Percentiles rank a stretch among this genome's conserved stretches.
Conservation (phyloP, 2,329 filamentous ascomycete genomes). For the Talaromyces sp. region DNA sequence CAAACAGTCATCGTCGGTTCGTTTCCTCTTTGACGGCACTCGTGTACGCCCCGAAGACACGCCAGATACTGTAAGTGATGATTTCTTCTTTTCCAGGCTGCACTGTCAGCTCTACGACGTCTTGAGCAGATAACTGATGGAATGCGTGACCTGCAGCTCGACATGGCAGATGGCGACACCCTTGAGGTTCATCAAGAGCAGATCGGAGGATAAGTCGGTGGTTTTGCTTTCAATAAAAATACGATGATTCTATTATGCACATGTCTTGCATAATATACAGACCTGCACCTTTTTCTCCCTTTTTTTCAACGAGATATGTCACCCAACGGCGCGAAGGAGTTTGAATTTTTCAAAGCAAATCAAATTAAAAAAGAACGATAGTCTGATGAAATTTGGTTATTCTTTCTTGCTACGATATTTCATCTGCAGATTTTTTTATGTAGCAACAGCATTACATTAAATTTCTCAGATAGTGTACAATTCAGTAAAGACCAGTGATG, state of each 20-base stretch:
- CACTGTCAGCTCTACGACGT: background rate
- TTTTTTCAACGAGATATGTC: background rate
- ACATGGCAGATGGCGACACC: slow-evolving; percentile 94
- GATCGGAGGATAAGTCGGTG: slow-evolving; percentile 63
- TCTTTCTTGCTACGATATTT: background rate
- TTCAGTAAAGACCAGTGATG: background rate
- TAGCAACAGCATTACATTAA: background rate
- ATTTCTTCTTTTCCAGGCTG: background rate
- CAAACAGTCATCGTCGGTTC: slow-evolving; percentile 75
- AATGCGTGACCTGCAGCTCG: slow-evolving; percentile 60
- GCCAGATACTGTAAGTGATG: slow-evolving; percentile 72
- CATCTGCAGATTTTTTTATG: background rate
- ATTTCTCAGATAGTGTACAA: background rate
- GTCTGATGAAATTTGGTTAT: background rate
- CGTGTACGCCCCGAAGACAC: slow-evolving; percentile 85
- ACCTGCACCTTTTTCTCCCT: background rate
- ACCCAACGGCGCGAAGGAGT: background rate
- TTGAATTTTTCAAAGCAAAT: background rate
- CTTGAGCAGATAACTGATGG: background rate
- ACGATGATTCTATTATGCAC: background rate
- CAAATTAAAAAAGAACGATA: background rate
- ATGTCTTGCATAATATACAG: background rate
- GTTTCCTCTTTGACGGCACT: slow-evolving; percentile 94
- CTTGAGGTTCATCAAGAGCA: slow-evolving; percentile 98
- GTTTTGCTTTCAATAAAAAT: background rate